Evolutionary conservation across 2,329 filamentous ascomycete species (phyloP).

Genomic region (Fusarium transvaalense): DNA sequence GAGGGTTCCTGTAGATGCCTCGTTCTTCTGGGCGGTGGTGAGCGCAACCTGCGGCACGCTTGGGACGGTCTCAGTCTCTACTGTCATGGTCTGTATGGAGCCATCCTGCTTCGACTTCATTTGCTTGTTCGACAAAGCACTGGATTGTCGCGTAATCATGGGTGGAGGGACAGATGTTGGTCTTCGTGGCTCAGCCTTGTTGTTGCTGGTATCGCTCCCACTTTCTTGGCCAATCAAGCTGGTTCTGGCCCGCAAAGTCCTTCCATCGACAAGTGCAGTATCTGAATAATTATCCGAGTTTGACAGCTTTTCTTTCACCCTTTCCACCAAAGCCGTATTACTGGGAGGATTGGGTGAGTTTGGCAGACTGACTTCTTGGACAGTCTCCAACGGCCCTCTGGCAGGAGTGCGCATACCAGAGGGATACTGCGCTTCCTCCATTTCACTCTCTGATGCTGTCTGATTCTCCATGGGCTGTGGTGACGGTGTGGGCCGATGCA

Average conservation of each 20-base stretch:
- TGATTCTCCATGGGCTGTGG: slow-evolving; percentile 58
- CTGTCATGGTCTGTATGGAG: slow-evolving; percentile 91
- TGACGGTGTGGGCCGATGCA: slow-evolving; percentile 64
- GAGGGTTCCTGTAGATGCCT: slow-evolving; percentile 77
- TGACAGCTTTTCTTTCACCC: slow-evolving; percentile 63
- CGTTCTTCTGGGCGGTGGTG: slow-evolving; percentile 72
- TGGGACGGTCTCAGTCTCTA: slow-evolving; percentile 95
- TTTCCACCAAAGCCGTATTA: slow-evolving; percentile 62
- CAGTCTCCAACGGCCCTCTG: slow-evolving; percentile 82
- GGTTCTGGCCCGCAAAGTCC: slow-evolving; percentile 61
- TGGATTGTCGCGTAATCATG: slow-evolving; percentile 74
- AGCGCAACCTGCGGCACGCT: slow-evolving; percentile 89
- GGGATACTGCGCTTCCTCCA: slow-evolving; percentile 61
- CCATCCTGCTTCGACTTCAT: slow-evolving; percentile 79
- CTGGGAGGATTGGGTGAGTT: slow-evolving; percentile 70
- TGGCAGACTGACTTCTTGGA: slow-evolving; percentile 87
- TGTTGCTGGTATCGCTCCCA: slow-evolving; percentile 75
- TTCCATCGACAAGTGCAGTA: slow-evolving; percentile 55
- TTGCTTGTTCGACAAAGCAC: slow-evolving; percentile 72
- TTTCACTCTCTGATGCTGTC: slow-evolving; percentile 63
- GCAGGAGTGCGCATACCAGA: slow-evolving; percentile 71
- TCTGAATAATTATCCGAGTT: slow-evolving; percentile 59
- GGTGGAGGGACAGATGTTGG: slow-evolving; percentile 63
- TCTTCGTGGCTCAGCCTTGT: slow-evolving; percentile 57
- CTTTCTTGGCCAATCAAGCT: slow-evolving; percentile 66